Conservation (phyloP, 192 early-diverging fungal species). For the Rhizophlyctis rosea region DNA sequence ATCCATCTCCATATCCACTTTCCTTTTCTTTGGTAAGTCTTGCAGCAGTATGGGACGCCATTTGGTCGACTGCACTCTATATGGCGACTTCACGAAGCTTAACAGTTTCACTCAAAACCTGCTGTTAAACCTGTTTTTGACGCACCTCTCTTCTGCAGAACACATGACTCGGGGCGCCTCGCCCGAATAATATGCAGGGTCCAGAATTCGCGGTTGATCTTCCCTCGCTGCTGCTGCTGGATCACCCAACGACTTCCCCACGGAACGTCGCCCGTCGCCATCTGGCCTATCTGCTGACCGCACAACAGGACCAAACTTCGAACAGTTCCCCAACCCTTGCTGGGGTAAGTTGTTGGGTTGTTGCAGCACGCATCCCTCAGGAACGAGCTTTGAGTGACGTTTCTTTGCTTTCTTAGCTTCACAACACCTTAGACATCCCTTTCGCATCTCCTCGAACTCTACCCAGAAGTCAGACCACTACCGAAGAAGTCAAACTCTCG, state of each 20-base stretch:
- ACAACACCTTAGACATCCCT: too few species aligned
- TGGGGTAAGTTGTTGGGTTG: neutral
- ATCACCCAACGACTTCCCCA: neutral
- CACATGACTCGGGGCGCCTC: neutral
- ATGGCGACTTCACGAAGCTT: too few species aligned
- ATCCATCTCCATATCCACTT: too few species aligned
- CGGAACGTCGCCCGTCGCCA: neutral
- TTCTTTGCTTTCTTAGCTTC: too few species aligned
- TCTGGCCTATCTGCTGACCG: neutral
- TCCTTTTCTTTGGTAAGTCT: too few species aligned
- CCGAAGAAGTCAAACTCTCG: neutral
- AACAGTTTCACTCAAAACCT: too few species aligned
- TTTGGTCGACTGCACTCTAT: too few species aligned
- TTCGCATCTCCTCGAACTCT: too few species aligned
- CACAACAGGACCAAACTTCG: neutral
- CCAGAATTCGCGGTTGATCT: neutral
- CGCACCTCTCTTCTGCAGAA: conserved; percentile 18
- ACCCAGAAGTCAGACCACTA: neutral
- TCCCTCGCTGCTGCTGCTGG: neutral
- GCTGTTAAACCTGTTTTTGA: too few species aligned
- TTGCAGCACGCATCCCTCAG: too few species aligned
- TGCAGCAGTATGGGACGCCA: too few species aligned
- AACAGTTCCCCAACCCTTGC: neutral
- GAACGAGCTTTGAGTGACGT: too few species aligned
- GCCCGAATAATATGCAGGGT: neutral